Evolutionary conservation across 2,329 filamentous ascomycete genomes (phyloP), one percentile per base, ranked within the genome.

Genomic region (Calonectria crousiana): DNA sequence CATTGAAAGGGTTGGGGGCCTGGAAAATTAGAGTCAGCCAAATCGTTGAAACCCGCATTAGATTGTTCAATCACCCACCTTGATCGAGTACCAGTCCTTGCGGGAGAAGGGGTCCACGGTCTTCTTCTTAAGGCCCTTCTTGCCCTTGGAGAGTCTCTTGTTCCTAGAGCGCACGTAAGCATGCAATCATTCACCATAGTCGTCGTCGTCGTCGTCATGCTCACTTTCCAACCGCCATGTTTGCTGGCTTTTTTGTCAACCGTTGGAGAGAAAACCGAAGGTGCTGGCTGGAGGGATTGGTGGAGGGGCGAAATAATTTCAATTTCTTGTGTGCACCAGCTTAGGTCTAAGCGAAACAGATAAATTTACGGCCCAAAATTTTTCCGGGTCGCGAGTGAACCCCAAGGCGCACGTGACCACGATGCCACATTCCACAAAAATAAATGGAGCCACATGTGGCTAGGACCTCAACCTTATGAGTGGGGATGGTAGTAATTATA

Each of bases 101-200:
- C 96, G 95, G 85, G 96, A 92, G 92, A 98, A 98, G 85, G 97
- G 96, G 89, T 99, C 97, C 84, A 94, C 90, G 85, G 96, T 96
- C 91, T 96, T 96, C 96, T 99, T 98, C 95, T 98, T 98, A 88
- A 98, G 92, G 89, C 97, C 96, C 93, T 99, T 99, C 95, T 98
- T 99, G 91, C 97, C 97, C 93, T 99, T 99, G 82, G 97, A 98
- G 91, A 99, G 93, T 92, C 97, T 95, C 95, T 99, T 99, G 94
- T 99, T 99, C 95, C 94, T 95, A 83, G 49, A 62, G 56, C 70
- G 73, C 74, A 76, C 52, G 75, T 82, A 74, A 84, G 80, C 71
- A 77, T 67, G 28, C 47, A 30, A n/a, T 73, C 14, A 36, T 71
- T 38, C 53, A 47, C 60, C 62, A 60, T 60, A 10, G 34, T 51